Evolutionary conservation across 768 basidiomycete species (phyloP), one percentile per base, ranked within the genome.

Genomic region (Suillus americanus): DNA sequence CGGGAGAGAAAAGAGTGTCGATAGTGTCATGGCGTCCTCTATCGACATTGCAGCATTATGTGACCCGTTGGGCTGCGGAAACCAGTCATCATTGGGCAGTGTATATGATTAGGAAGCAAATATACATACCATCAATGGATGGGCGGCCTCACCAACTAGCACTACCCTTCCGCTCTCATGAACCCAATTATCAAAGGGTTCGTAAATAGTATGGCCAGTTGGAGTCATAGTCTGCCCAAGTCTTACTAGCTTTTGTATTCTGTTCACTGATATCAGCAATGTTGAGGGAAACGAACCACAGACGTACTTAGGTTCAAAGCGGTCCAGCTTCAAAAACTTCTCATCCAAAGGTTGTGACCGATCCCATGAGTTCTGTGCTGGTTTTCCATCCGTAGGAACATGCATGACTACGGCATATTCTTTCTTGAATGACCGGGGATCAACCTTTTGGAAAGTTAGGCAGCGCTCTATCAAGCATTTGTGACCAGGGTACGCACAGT

Each of bases 21-120:
- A 85, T 46, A 89, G 75, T 0, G 84, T 84, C 70, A 85, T 83
- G 0, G 87, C 87, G 68, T 89, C 88, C 72, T 89, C 88, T 43
- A 89, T 78, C 2, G 78, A 78, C 61, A 85, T 73, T 3, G 80
- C 76, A 0, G 80, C 74, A 35, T 80, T 80, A 65, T 87, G 82
- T 23, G 82, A 79, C 7, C 79, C 79, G 38, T 78, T 79, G 12
- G 86, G 86, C 87, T 88, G 65, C 10, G 25, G 41, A 60, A 54
- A 55, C 33, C 40, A 37, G 25, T 23, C 16, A 33, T 30, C 63
- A 50, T 33, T 3, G 14, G 14, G 18, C 1, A 5, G 48, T 23
- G 12, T 55, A 12, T n/a, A 28, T 23, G 10, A 45, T 20, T 20
- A 40, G 62, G 30, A 18, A 23, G 37, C n/a, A 20, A 10, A 54